Base-by-base conservation (phyloP, 805 yeast genomes). In the Cyberlindnera nakhonratchasimensis region DNA sequence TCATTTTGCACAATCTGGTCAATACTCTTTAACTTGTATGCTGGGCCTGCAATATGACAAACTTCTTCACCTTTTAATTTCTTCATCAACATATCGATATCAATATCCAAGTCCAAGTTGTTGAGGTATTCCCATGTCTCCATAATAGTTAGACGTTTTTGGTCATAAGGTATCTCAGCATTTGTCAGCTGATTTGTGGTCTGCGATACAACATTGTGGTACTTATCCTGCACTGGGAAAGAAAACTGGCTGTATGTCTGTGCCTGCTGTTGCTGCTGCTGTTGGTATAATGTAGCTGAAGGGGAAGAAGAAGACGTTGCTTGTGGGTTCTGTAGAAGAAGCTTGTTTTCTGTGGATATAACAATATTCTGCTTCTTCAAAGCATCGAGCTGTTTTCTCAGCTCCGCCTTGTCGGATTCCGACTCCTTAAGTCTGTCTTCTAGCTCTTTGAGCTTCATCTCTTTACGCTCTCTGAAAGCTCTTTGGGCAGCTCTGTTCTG, bases 401-500 rank as follows among this genome's bases (percentile, higher is more conserved):
- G 58, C 30, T 59, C 59, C 36, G 67, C 70, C 41, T 75, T 73
- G 48, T 79, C 79, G 28, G 57, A 64, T 57, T 82, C 91, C 31
- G 84, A 74, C 44, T 71, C 68, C 14, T 66, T 63, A 46, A 87
- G 64, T 58, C 79, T 79, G 3, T 63, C 63, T 50, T 83, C 82
- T 32, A 87, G 67, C 52, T 82, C 89, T 57, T 80, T 82, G 47
- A 84, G 63, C 52, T 75, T 79, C 38, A 77, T 76, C 59, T 85
- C 93, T 60, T 83, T 85, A 37, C 95, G 76, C 61, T 86, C 90
- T 47, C 95, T 69, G 62, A 85, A 87, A 3, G 95, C 95, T 51
- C 89, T 70, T 64, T 87, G 96, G 1, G 95, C 95, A 10, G 90
- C 90, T 54, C 95, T 69, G 58, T 86, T 86, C 59, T 83, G 93